These are phyloP conservation scores for Eucalyptus victrix DNA, from an alignment of 345 rosid species.

Conservation along the genomic window DNA sequence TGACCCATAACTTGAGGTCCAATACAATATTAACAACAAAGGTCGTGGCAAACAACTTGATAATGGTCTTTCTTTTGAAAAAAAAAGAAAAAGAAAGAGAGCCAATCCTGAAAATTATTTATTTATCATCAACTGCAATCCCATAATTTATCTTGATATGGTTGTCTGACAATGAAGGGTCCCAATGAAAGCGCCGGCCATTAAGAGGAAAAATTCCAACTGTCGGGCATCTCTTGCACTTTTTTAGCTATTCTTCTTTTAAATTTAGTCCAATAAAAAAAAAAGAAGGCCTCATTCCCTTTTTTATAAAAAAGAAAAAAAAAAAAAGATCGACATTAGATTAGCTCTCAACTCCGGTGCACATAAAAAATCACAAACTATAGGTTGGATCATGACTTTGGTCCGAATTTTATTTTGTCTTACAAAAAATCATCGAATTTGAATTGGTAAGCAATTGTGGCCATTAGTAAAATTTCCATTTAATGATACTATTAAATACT, in stretches of 20 bases:
- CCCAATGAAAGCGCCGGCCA: not conserved
- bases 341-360: not conserved
- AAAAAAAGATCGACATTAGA: no score
- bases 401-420: not conserved
- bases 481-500: accelerated
- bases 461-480: not conserved
- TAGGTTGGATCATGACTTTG: not conserved
- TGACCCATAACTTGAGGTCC: not conserved
- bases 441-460: accelerated
- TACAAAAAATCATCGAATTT: not conserved
- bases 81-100: not conserved
- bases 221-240: not conserved
- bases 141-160: not conserved
- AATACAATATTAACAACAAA: not conserved
- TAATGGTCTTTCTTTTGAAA: not conserved
- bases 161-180: not conserved
- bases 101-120: not conserved
- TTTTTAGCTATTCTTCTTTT: not conserved
- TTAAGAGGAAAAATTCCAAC: not conserved
- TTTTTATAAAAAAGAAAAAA: no score
- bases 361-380: not conserved
- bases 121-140: not conserved
- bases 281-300: not conserved
- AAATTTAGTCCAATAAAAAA: not conserved
- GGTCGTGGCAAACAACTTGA: not conserved